phyloP scores from a whole-genome alignment of 2,329 filamentous ascomycete species.

The Plenodomus biglobosus region DNA sequence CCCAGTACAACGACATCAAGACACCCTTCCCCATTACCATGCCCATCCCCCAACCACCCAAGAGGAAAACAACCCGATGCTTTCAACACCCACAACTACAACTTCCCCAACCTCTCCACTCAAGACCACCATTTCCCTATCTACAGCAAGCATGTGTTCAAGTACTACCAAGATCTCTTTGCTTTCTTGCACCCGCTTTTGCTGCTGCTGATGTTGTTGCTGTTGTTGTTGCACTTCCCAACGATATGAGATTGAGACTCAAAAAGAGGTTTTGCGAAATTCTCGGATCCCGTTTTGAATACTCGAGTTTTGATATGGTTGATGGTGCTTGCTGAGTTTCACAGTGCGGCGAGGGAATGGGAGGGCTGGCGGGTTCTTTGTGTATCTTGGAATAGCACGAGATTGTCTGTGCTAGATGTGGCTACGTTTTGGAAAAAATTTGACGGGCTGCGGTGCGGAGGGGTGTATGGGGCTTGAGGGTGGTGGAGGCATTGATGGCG shows the following conservation, averaged over 20 bases:
- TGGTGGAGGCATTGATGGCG: no score
- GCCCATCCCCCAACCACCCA: no score
- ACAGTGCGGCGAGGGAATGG: slow-evolving; percentile 31
- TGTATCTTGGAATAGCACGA: slow-evolving; percentile 34
- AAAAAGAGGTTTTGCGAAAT: slow-evolving; percentile 59
- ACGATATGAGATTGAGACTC: slow-evolving; percentile 58
- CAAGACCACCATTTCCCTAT: slow-evolving; percentile 49
- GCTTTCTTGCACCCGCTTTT: slow-evolving; percentile 61
- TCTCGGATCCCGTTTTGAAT: slow-evolving; percentile 63
- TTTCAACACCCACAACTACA: slow-evolving; percentile 58
- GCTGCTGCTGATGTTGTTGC: slow-evolving; percentile 61
- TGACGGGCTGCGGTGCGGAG: no score
- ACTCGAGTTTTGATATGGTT: slow-evolving; percentile 50
- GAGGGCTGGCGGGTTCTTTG: slow-evolving; percentile 35
- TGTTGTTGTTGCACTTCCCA: slow-evolving; percentile 61
- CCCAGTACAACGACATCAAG: no score
- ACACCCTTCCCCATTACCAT: no score
- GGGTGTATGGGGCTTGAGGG: no score
- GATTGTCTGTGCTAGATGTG: slow-evolving; percentile 36
- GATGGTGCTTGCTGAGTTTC: slow-evolving; percentile 48
- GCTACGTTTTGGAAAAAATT: slow-evolving; percentile 34
- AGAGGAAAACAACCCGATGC: slow-evolving; percentile 55
- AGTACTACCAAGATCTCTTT: slow-evolving; percentile 47
- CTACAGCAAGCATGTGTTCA: slow-evolving; percentile 46
- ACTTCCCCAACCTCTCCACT: slow-evolving; percentile 64